Evolutionary conservation across 139 green algal genomes (phyloP), one percentile per base, ranked within the genome.

Genomic region (Diplosphaera chodatii): DNA sequence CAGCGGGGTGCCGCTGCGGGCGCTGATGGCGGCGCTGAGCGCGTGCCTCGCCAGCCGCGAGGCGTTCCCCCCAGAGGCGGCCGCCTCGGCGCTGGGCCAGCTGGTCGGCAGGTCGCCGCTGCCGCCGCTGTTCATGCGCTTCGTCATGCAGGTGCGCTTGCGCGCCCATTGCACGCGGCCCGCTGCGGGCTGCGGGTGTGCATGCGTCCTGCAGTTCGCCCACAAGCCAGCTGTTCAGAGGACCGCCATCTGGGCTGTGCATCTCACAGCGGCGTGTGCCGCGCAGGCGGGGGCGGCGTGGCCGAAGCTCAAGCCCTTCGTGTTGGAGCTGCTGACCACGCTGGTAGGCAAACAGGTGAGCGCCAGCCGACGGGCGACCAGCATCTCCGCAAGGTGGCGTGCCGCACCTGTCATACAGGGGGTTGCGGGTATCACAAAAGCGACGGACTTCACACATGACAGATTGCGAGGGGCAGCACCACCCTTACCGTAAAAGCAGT

Each of bases 91-190:
- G 21, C 22, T 75, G 13, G 33, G 69, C 37, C 62, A 78, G 56
- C 66, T 78, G 32, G 37, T 68, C 33, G 32, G 63, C 71, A 68
- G 64, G 64, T 72, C 27, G n/a, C 82, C 80, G 32, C 79, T 90
- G 69, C 86, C 86, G 0, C 71, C 73, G 21, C 82, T 91, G 73
- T 90, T 90, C 75, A 90, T 91, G 86, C 77, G 86, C 37, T 88
- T 80, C 1, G 78, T 89, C 1, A 91, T 95, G 62, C 82, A 83
- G 67, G 48, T 59, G 48, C 13, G 48, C 48, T 59, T 13, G 37
- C 10, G 10, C 8, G 37, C 37, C 37, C 37, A 48, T n/a, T n/a
- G n/a, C n/a, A n/a, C n/a, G n/a, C n/a, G n/a, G n/a, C n/a, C n/a
- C n/a, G n/a, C n/a, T n/a, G n/a, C n/a, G n/a, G n/a, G n/a, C n/a